Evolutionary conservation across 192 early-diverging fungal genomes (phyloP).

Genomic region (Pecoramyces ruminantium): DNA sequence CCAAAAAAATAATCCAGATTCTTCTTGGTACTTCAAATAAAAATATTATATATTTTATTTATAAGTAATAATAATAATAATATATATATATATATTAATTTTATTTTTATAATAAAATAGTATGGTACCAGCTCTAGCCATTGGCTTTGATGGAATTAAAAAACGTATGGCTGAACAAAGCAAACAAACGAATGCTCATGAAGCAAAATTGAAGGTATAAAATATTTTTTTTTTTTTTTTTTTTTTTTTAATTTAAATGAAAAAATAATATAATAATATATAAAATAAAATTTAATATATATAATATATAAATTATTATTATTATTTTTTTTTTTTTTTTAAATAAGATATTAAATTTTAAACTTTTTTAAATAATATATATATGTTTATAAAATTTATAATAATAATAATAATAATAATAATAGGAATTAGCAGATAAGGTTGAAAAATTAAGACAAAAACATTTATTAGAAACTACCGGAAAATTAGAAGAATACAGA

Average conservation of each 20-base stretch:
- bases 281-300: no score
- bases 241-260: no score
- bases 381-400: no score
- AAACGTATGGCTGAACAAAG: conserved; percentile 69
- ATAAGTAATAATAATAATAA: no score
- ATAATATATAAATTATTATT: no score
- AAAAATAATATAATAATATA: no score
- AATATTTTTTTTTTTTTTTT: no score
- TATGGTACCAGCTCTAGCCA: conserved; percentile 78
- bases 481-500: conserved; percentile 60
- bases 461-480: conserved; percentile 52
- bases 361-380: no score
- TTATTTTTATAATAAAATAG: conserved; percentile 24
- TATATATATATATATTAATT: no score
- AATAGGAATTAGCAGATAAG: conserved; percentile 37
- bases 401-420: background rate
- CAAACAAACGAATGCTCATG: conserved; percentile 42
- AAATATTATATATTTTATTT: no score
- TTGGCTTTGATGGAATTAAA: conserved; percentile 78
- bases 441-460: conserved; percentile 37
- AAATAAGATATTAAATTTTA: no score
- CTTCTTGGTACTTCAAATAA: conserved; percentile 40
- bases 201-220: conserved; percentile 43
- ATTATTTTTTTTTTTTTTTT: no score
- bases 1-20: conserved; percentile 71